Percentiles rank a stretch among this genome's conserved stretches.
Conservation (phyloP, 2,329 filamentous ascomycete genomes). For the Peltaster fructicola region DNA sequence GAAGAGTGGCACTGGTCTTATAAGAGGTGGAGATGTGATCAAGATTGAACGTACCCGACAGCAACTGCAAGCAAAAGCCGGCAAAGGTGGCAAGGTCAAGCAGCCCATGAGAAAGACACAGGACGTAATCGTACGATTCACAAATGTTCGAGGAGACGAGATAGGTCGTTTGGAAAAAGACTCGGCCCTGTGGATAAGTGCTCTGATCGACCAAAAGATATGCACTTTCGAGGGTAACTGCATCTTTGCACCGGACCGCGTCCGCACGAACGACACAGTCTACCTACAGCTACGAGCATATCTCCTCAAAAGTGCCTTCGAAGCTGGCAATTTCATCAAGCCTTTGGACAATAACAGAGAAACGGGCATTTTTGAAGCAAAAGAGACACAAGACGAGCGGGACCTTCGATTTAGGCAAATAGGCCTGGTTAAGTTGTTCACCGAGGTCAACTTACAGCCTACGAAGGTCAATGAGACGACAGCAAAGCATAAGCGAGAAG, state of each 20-base stretch:
- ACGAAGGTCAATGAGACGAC: slow-evolving; percentile 56
- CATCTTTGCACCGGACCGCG: slow-evolving; percentile 69
- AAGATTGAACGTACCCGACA: slow-evolving; percentile 74
- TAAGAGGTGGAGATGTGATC: slow-evolving; percentile 70
- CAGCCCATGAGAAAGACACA: slow-evolving; percentile 45
- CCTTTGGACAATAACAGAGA: slow-evolving; percentile 52
- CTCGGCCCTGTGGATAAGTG: slow-evolving; percentile 77
- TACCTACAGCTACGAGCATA: slow-evolving; percentile 74
- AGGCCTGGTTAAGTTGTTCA: slow-evolving; percentile 70
- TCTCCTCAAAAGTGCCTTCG: slow-evolving; percentile 57
- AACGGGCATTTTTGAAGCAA: slow-evolving; percentile 61
- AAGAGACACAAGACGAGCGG: slow-evolving; percentile 73
- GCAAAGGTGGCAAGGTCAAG: slow-evolving; percentile 23
- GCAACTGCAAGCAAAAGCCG: slow-evolving; percentile 33
- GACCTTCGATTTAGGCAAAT: slow-evolving; percentile 70
- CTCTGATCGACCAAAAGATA: slow-evolving; percentile 74
- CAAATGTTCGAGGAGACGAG: slow-evolving; percentile 59
- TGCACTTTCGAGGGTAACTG: slow-evolving; percentile 76
- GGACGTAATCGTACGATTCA: slow-evolving; percentile 86
- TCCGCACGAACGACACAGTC: slow-evolving; percentile 86
- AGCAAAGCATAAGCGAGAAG: slow-evolving; percentile 64
- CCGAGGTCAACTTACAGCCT: slow-evolving; percentile 72
- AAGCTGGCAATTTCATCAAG: slow-evolving; percentile 41
- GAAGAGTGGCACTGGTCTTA: slow-evolving; percentile 54
- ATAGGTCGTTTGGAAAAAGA: slow-evolving; percentile 78